Percentiles rank a stretch among this genome's conserved stretches.
Conservation (phyloP, 2,329 filamentous ascomycete genomes). For the Venturia asperata region DNA sequence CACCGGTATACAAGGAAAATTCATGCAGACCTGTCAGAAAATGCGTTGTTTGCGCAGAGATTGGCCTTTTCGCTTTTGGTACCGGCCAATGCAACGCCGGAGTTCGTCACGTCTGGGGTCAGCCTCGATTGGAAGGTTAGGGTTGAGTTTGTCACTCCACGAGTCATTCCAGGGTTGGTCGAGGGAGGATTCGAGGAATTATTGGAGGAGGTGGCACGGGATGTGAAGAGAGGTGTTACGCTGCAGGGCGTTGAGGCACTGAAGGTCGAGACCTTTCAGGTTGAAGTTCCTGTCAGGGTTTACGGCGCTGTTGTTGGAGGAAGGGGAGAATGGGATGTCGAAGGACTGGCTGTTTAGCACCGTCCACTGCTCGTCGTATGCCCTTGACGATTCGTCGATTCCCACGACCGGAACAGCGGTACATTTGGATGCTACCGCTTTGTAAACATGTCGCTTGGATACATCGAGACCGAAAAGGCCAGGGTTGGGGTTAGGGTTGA, state of each 20-base stretch:
- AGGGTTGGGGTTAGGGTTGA: no score
- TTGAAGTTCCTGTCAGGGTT: conserved; percentile 74
- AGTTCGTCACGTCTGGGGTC: conserved; percentile 85
- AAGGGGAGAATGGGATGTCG: conserved; percentile 26
- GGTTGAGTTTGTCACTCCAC: conserved; percentile 86
- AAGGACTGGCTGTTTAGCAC: conserved; percentile 18
- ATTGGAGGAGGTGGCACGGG: conserved; percentile 71
- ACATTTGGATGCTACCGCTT: not conserved
- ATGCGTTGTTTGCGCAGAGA: conserved; percentile 70
- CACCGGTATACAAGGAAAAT: conserved; percentile 78
- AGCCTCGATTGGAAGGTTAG: conserved; percentile 81
- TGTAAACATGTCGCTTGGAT: no score
- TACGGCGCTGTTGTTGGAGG: conserved; percentile 53
- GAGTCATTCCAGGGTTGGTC: conserved; percentile 30
- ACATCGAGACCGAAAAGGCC: no score
- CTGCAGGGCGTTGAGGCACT: conserved; percentile 71
- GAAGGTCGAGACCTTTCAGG: conserved; percentile 83
- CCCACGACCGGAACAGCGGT: not conserved
- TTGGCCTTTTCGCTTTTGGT: conserved; percentile 78
- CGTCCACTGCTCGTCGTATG: not conserved
- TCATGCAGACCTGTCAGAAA: conserved; percentile 71
- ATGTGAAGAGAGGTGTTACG: conserved; percentile 65
- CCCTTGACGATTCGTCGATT: not conserved
- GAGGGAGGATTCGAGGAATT: conserved; percentile 38
- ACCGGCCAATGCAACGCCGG: conserved; percentile 74